Percentiles rank a stretch among this genome's conserved stretches.
These are phyloP conservation scores for Aspergillus hancockii DNA, from an alignment of 495 filamentous ascomycete genomes.

Conservation along the genomic window DNA sequence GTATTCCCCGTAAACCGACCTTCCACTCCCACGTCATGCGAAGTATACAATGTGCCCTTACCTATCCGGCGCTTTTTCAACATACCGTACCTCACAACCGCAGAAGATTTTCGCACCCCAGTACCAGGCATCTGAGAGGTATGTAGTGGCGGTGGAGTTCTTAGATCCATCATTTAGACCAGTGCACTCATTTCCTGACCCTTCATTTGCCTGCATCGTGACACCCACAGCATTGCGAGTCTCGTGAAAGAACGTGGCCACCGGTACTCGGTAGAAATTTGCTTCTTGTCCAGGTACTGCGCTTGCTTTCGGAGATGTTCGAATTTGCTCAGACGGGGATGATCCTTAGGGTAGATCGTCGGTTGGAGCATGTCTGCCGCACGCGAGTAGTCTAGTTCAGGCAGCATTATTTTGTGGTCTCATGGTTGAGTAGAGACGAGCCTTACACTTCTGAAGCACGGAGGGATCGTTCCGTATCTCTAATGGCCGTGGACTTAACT, in stretches of 20 bases:
- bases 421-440: not conserved
- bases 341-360: conserved; percentile 55
- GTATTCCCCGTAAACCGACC: conserved; percentile 56
- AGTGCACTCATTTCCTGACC: conserved; percentile 63
- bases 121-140: conserved; percentile 72
- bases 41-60: conserved; percentile 64
- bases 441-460: conserved; percentile 52
- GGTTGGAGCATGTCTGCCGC: conserved; percentile 61
- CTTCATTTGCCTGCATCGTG: conserved; percentile 57
- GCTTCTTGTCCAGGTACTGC: conserved; percentile 44
- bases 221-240: conserved; percentile 63
- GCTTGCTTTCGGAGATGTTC: conserved; percentile 59
- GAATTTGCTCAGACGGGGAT: conserved; percentile 56
- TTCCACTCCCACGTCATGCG: conserved; percentile 63
- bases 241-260: conserved; percentile 62
- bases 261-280: conserved; percentile 57
- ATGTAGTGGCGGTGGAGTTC: conserved; percentile 64
- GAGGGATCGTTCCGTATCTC: conserved; percentile 53
- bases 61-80: conserved; percentile 52
- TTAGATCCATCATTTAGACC: conserved; percentile 71
- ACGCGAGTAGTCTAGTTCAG: conserved; percentile 52
- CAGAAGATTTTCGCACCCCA: conserved; percentile 76
- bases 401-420: not conserved
- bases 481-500: conserved; percentile 58
- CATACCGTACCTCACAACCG: conserved; percentile 66